Evolutionary conservation across 2,329 filamentous ascomycete genomes (phyloP).

Genomic region (Arthrobotrys entomopaga): DNA sequence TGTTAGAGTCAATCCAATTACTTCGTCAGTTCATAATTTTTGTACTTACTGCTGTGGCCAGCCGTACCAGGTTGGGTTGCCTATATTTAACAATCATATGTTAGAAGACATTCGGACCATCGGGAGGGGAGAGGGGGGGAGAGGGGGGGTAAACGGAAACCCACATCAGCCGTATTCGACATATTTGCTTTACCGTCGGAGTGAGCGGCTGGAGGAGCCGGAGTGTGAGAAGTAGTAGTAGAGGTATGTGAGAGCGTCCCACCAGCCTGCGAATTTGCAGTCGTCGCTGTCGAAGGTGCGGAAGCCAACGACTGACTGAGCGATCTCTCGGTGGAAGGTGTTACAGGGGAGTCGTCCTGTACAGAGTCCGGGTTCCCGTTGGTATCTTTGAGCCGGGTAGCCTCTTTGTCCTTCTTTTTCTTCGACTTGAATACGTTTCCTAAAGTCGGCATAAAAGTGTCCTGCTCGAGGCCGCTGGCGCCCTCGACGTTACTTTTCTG

Average conservation of each 20-base stretch:
- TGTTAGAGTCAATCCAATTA: conserved; percentile 4
- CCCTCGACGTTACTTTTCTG: conserved; percentile 53
- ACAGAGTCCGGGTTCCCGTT: conserved; percentile 49
- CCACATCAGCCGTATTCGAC: conserved; percentile 56
- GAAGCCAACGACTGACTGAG: conserved; percentile 59
- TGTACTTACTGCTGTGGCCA: conserved; percentile 61
- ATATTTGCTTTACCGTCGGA: conserved; percentile 58
- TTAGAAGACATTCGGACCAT: not conserved
- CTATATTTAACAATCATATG: not conserved
- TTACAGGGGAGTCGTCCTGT: conserved; percentile 46
- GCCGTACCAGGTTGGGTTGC: not conserved
- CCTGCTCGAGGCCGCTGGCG: conserved; percentile 56
- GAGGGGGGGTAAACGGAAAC: not conserved
- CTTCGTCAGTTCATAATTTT: conserved; percentile 42
- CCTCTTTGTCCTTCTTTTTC: conserved; percentile 85
- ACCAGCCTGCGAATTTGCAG: conserved; percentile 55
- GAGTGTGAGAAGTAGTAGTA: conserved; percentile 59
- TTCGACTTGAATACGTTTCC: conserved; percentile 86
- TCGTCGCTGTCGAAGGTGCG: conserved; percentile 59
- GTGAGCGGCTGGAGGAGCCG: conserved; percentile 55
- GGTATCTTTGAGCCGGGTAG: conserved; percentile 66
- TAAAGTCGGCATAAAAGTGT: conserved; percentile 82
- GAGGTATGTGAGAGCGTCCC: conserved; percentile 56
- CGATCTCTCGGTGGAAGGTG: conserved; percentile 57
- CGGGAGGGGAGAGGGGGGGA: not conserved